These are phyloP conservation scores for Sambucus nigra DNA, from an alignment of 129 eudicot genomes.

Conservation along the genomic window DNA sequence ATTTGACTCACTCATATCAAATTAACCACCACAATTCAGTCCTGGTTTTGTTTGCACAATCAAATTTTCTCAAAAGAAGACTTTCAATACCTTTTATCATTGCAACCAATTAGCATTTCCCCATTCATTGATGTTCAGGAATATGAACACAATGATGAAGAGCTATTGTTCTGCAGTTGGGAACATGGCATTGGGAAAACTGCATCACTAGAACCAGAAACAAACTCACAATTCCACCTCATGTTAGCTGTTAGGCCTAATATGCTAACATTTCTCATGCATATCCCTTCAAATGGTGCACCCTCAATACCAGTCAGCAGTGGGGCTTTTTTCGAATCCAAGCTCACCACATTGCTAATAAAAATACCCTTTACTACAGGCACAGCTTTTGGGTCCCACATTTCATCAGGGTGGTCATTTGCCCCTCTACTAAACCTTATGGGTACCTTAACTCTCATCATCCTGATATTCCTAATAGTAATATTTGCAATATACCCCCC, in stretches of 20 bases:
- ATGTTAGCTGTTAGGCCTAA: slow-evolving; percentile 44
- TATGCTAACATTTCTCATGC: slow-evolving; percentile 66
- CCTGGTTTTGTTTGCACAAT: no score
- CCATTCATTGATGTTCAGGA: background rate
- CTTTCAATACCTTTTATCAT: no score
- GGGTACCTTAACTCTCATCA: slow-evolving; percentile 89
- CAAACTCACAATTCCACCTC: slow-evolving; percentile 65
- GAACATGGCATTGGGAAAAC: slow-evolving; percentile 72
- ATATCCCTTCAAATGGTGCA: slow-evolving; percentile 74
- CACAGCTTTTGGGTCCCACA: slow-evolving; percentile 71
- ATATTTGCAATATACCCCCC: slow-evolving; percentile 84
- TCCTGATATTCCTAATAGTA: slow-evolving; percentile 48
- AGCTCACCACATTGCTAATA: slow-evolving; percentile 61
- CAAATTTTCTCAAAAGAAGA: no score
- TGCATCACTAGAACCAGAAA: slow-evolving; percentile 50
- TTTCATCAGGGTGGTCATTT: slow-evolving; percentile 76
- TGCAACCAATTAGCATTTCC: no score
- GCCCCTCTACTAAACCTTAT: slow-evolving; percentile 89
- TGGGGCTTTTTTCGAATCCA: slow-evolving; percentile 55
- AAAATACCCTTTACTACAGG: slow-evolving; percentile 62
- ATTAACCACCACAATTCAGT: no score
- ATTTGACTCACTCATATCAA: no score
- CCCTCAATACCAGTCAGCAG: slow-evolving; percentile 63
- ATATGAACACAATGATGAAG: slow-evolving; percentile 24
- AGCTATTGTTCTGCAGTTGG: slow-evolving; percentile 43